These are phyloP conservation scores for Suillus tomentosus DNA, from an alignment of 768 basidiomycete genomes.

Conservation along the genomic window DNA sequence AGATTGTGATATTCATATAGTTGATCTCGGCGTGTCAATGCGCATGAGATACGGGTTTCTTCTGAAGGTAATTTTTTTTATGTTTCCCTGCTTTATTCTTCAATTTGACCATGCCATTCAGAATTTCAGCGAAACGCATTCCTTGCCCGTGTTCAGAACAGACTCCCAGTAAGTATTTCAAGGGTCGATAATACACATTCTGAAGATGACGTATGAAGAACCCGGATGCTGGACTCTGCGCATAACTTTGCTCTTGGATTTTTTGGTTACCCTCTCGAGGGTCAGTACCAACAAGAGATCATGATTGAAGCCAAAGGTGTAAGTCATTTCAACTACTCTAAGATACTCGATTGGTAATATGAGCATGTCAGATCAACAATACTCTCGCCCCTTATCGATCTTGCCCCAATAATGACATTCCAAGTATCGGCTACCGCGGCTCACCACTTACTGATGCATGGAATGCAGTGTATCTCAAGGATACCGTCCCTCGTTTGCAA, in stretches of 20 bases:
- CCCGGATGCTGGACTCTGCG: slow-evolving; percentile 55
- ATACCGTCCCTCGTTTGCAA: slow-evolving; percentile 60
- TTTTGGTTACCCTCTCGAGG: slow-evolving; percentile 48
- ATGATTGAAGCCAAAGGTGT: slow-evolving; percentile 41
- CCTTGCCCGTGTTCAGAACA: slow-evolving; percentile 53
- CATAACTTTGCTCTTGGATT: slow-evolving; percentile 55
- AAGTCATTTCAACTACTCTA: slow-evolving; percentile 21
- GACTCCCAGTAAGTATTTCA: slow-evolving; percentile 43
- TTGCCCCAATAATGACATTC: slow-evolving; percentile 59
- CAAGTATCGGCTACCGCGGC: slow-evolving; percentile 52
- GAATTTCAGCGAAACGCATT: slow-evolving; percentile 40
- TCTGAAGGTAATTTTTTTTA: slow-evolving; percentile 30
- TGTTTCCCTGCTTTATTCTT: slow-evolving; percentile 25
- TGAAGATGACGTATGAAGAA: slow-evolving; percentile 24
- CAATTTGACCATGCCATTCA: slow-evolving; percentile 21
- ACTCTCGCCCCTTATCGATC: slow-evolving; percentile 42
- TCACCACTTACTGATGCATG: slow-evolving; percentile 56
- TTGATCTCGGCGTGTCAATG: slow-evolving; percentile 44
- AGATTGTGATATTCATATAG: slow-evolving; percentile 20
- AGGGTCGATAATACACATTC: neutral
- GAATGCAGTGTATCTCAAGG: slow-evolving; percentile 66
- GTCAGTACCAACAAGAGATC: slow-evolving; percentile 47
- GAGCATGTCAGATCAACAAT: slow-evolving; percentile 45
- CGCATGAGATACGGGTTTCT: slow-evolving; percentile 46
- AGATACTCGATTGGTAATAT: neutral